These are phyloP conservation scores for Triticum aestivum DNA, from an alignment of 176 grass and related monocot species.

Conservation along the genomic window IWGSC_CS_RefSeq_v2.1 NC_057800.1:98383041-98383540, in stretches of 20 bases:
- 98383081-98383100: not conserved
- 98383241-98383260: constrained; percentile 27
- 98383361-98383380: constrained; percentile 29
- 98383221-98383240: not conserved
- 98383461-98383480: too few species aligned
- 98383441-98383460: too few species aligned
- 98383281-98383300: not conserved
- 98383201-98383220: not conserved
- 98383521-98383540: too few species aligned
- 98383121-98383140: not conserved
- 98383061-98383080: not conserved
- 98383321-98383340: not conserved
- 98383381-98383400: not conserved
- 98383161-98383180: not conserved
- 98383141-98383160: not conserved
- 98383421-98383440: too few species aligned
- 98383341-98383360: constrained; percentile 30
- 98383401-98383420: not conserved
- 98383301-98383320: not conserved
- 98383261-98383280: not conserved
- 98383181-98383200: not conserved
- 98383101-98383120: constrained; percentile 1
- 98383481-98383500: too few species aligned
- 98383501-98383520: too few species aligned
- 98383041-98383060: not conserved